These are phyloP conservation scores for Didymella exigua DNA, from an alignment of 2,329 filamentous ascomycete species.

Conservation along the genomic window DNA sequence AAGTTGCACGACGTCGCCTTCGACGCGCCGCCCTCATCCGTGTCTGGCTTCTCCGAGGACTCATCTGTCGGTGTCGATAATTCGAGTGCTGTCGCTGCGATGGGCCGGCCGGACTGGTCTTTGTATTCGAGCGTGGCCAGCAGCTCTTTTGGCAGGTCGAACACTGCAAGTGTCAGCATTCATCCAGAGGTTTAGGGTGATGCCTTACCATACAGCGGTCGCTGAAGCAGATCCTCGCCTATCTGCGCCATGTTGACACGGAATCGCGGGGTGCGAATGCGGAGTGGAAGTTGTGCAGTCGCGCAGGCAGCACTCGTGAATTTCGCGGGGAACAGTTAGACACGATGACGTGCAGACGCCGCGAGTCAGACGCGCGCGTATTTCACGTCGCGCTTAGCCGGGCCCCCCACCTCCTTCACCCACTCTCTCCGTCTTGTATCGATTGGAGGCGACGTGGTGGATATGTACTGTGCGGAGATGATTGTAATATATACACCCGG, in stretches of 20 bases:
- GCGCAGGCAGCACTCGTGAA: slow-evolving; percentile 10
- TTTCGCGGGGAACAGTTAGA: slow-evolving; percentile 20
- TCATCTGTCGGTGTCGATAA: slow-evolving; percentile 21
- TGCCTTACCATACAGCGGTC: slow-evolving; percentile 46
- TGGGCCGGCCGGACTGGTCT: slow-evolving; percentile 34
- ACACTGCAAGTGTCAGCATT: slow-evolving; percentile 61
- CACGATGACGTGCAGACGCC: slow-evolving; percentile 19
- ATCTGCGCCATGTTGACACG: slow-evolving; percentile 37
- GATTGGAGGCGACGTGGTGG: not conserved
- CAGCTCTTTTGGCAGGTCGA: slow-evolving; percentile 78
- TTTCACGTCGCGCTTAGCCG: not conserved
- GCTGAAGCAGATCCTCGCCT: slow-evolving; percentile 41
- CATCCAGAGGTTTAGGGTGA: not conserved
- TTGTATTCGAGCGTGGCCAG: slow-evolving; percentile 70
- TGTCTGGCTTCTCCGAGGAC: slow-evolving; percentile 47
- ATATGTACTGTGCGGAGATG: not conserved
- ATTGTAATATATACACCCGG: no score
- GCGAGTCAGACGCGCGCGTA: slow-evolving; percentile 16
- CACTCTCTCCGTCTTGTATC: not conserved
- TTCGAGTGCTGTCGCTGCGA: slow-evolving; percentile 23
- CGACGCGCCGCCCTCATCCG: slow-evolving; percentile 49
- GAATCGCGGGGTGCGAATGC: not conserved
- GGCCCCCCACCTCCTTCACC: slow-evolving; percentile 6
- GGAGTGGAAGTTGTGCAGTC: not conserved
- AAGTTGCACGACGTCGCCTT: slow-evolving; percentile 78